Base-by-base conservation (phyloP, 139 green algal genomes). In the Mychonastes homosphaera region DNA sequence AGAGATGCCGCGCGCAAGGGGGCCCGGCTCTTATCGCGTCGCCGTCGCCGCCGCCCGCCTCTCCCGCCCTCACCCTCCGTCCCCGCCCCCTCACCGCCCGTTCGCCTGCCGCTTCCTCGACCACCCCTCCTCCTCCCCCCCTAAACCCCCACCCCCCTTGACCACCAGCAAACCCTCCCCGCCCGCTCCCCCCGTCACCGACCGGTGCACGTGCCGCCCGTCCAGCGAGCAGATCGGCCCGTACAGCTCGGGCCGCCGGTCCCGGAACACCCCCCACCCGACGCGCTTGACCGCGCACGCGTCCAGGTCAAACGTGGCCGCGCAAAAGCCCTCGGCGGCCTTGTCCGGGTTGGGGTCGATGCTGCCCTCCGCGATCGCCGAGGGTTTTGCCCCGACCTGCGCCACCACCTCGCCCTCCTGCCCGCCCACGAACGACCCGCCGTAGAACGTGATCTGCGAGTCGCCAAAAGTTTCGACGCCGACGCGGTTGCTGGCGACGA, bases 161-260 rank as follows among this genome's bases (percentile, higher is more conserved):
- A 44, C 33, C 24, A 21, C 10, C 32, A 32, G 23, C 24, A 7
- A 55, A 26, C 48, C 23, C 24, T 12, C n/a, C 34, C 21, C 21
- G 9, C n/a, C 12, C 13, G 27, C 48, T 6, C 13, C 8, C 7
- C 28, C n/a, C 8, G 3, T 6, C 29, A 35, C 47, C 16, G 29
- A 18, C 7, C 7, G 8, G 40, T 67, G 61, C 51, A 19, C 32
- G 24, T 52, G 33, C 7, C 18, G 53, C 10, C 81, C 81, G 44
- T 89, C 75, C 3, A 85, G 57, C 0, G 76, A 89, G 2, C 67
- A 19, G 27, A 92, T 58, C 0, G 69, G 39, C 0, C 47, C 52
- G 56, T 92, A 92, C 55, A 94, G 53, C 13, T 94, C 82, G 1
- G 84, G 84, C 28, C 84, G 58, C 4, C 84, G 52, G 57, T 92